Evolutionary conservation across 2,329 filamentous ascomycete genomes (phyloP), one percentile per base, ranked within the genome.

Genomic region (Botryotinia narcissicola): DNA sequence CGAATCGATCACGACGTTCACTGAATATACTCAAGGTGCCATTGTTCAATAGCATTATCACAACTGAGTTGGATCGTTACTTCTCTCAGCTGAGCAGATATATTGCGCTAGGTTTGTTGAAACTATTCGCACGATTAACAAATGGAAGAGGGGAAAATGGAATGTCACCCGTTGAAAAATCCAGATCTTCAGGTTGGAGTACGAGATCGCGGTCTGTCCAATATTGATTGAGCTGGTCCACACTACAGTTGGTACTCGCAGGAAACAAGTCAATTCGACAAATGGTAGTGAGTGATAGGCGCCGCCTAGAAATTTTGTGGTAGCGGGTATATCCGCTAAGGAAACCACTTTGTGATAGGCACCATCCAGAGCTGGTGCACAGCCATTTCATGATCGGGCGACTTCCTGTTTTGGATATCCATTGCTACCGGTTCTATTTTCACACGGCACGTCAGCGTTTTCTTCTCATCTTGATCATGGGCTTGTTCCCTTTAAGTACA

Each of bases 251-350:
- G 70, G 61, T 67, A 32, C 66, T 69, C 37, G 9, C 35, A 69
- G 37, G 48, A 69, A 57, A 42, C 46, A 57, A 44, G 66, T 57
- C 48, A 42, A 69, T 57, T 69, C 59, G 59, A 70, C 68, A 62
- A 70, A 70, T 70, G 68, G 68, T 32, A 70, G 40, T 29, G 54
- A 60, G 16, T 61, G 51, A 70, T 42, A 48, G 29, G 44, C 60
- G 71, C 71, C 62, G 71, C 71, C 62, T 40, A 68, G 48, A 60
- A 64, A 42, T 46, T 32, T 69, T 40, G 71, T 72, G 62, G 63
- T 72, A 59, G 63, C 71, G 71, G 71, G 51, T 60, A 60, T 72
- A 69, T 72, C 62, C 71, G 71, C 62, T 57, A 35, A 46, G 46
- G 71, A 32, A 59, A 60, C 29, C 32, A 60, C 48, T 69, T 69